Conservation (phyloP, 1,139 yeast genomes). For the Yamadazyma pseudoaaseri region DNA sequence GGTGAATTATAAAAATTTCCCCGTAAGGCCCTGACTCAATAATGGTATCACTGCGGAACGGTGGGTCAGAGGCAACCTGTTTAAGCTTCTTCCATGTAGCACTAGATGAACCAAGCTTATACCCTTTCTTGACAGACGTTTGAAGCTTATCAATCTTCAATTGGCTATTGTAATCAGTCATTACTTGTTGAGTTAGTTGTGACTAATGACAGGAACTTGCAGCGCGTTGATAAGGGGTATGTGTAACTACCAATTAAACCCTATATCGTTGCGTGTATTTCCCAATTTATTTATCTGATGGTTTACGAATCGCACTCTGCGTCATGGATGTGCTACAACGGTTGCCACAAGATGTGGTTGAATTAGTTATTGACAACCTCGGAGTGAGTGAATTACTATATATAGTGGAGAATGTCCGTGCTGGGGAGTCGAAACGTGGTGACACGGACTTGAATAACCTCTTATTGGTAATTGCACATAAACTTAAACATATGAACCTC, state of each 20-base stretch:
- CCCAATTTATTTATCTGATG: no score
- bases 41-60: conserved; percentile 11
- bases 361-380: background rate
- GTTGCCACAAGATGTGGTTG: conserved; percentile 1
- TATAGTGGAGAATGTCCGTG: background rate
- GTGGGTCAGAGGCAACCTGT: conserved; percentile 24
- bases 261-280: no score
- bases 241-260: no score
- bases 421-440: background rate
- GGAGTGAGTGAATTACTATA: background rate
- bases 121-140: conserved; percentile 30
- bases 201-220: no score
- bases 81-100: conserved; percentile 48
- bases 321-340: background rate
- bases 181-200: no score
- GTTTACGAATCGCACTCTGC: no score
- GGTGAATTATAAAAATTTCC: conserved; percentile 41
- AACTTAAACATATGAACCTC: conserved; percentile 1
- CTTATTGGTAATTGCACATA: background rate
- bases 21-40: conserved; percentile 45
- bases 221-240: no score
- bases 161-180: no score
- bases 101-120: conserved; percentile 39
- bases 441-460: background rate
- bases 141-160: conserved; percentile 21